phyloP scores from a whole-genome alignment of 768 basidiomycete genomes.

The Leccinum disarticulatum region DNA sequence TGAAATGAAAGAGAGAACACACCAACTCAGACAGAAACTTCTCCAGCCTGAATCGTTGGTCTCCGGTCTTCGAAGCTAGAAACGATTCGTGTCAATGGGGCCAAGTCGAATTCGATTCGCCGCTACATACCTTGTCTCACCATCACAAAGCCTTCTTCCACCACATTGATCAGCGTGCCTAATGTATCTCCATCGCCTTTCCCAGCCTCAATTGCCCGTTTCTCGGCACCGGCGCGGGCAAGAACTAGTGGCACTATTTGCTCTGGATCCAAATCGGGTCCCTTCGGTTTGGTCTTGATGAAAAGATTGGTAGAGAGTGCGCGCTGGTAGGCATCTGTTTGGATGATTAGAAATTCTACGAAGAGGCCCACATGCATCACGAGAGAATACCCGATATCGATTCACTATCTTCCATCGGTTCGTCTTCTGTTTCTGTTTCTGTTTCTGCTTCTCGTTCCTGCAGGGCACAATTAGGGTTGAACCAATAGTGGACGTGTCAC shows the following conservation, averaged over 20 bases:
- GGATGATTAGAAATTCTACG: conserved; percentile 7
- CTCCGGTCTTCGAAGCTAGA: conserved; percentile 64
- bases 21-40: conserved; percentile 79
- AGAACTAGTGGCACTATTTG: conserved; percentile 63
- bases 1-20: conserved; percentile 31
- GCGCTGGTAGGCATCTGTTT: conserved; percentile 54
- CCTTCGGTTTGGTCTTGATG: conserved; percentile 28
- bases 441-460: conserved; percentile 28
- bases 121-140: conserved; percentile 52
- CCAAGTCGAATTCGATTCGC: neutral
- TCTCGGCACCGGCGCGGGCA: conserved; percentile 65
- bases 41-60: conserved; percentile 77
- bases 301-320: conserved; percentile 58
- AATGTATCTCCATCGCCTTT: conserved; percentile 53
- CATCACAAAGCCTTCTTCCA: conserved; percentile 64
- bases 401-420: conserved; percentile 21
- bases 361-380: neutral
- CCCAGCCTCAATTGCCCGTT: conserved; percentile 49
- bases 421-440: conserved; percentile 17
- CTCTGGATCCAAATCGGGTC: conserved; percentile 49
- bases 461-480: neutral
- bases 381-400: conserved; percentile 24
- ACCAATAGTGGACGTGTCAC: neutral
- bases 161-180: conserved; percentile 49
- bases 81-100: neutral